These are phyloP conservation scores for Clonostachys rosea DNA, from an alignment of 2,329 filamentous ascomycete species.

Conservation along the genomic window DNA sequence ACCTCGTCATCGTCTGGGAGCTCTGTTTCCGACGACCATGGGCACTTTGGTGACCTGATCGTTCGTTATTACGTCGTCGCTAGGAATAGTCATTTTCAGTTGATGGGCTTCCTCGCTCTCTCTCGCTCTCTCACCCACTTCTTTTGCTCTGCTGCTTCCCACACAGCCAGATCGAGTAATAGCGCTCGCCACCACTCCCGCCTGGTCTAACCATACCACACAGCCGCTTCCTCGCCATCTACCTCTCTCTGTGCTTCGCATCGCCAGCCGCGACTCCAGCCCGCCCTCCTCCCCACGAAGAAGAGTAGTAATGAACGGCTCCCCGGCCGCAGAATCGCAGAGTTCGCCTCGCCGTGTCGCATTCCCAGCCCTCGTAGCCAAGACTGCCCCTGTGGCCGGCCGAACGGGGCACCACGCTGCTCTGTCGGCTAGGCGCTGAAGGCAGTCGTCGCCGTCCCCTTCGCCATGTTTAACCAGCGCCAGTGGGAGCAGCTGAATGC, in stretches of 20 bases:
- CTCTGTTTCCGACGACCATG: slow-evolving; percentile 1
- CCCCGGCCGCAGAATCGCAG: not conserved
- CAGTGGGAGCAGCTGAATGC: slow-evolving; percentile 4
- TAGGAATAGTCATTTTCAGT: not conserved
- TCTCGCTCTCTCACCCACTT: not conserved
- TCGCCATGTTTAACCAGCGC: slow-evolving; percentile 5
- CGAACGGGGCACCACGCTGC: not conserved
- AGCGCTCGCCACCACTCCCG: not conserved
- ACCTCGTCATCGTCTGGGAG: not conserved
- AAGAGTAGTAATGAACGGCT: too few relatives aligned
- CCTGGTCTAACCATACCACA: too few relatives aligned
- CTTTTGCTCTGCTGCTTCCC: not conserved
- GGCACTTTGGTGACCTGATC: slow-evolving; percentile 1
- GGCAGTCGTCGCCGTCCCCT: not conserved
- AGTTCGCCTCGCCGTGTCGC: not conserved
- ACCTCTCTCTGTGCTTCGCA: too few relatives aligned
- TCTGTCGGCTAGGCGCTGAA: slow-evolving; percentile 1
- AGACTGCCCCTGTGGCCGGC: not conserved
- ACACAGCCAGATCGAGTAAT: not conserved
- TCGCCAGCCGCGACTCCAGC: too few relatives aligned
- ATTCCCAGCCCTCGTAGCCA: not conserved
- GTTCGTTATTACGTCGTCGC: slow-evolving; percentile 1
- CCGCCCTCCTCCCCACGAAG: too few relatives aligned
- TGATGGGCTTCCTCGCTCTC: not conserved
- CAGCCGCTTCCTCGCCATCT: too few relatives aligned